Evolutionary conservation across 345 rosid genomes (phyloP), one percentile per base, ranked within the genome.

Genomic region (Pistacia integerrima): DNA sequence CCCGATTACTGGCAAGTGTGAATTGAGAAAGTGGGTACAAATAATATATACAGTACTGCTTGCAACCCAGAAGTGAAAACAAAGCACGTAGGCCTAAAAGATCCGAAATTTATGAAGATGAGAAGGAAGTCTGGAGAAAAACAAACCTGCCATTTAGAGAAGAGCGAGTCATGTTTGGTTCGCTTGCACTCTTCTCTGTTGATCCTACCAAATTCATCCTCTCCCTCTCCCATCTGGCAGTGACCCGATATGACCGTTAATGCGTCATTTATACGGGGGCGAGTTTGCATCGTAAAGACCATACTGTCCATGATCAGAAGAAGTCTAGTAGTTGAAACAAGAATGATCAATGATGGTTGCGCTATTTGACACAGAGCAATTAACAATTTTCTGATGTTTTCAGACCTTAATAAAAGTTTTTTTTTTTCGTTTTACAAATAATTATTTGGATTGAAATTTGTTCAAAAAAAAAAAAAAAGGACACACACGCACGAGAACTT

Each of bases 121-220:
- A 59, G 12, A 44, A 56, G 48, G 67, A 73, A 11, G 4, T 25
- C 65, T 12, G 35, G 59, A 35, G 69, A 57, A 58, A 9, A 20
- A 7, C 52, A 36, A 62, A 92, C 98, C 94, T 90, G 82, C 98
- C 99, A 93, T 46, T 85, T 86, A 73, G 89, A 88, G 90, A 93
- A 93, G 16, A 77, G 75, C 18, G 89, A 51, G 72, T 88, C 99
- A 87, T 95, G 93, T 62, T 88, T 90, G 72, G 97, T 92, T 25
- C 85, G 91, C 2, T 76, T 79, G 70, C 79, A 85, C 77, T 92
- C 89, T 81, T 95, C 98, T 83, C 99, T 84, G 79, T 83, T 88
- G 79, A 81, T 65, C 70, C 90, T 81, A 49, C 79, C 52, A 6
- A 25, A 17, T 25, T 5, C 28, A 33, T 58, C 18, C 46, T 63